Conservation (phyloP, 352 stramenopile species). For the Pythium rishiriense region DNA sequence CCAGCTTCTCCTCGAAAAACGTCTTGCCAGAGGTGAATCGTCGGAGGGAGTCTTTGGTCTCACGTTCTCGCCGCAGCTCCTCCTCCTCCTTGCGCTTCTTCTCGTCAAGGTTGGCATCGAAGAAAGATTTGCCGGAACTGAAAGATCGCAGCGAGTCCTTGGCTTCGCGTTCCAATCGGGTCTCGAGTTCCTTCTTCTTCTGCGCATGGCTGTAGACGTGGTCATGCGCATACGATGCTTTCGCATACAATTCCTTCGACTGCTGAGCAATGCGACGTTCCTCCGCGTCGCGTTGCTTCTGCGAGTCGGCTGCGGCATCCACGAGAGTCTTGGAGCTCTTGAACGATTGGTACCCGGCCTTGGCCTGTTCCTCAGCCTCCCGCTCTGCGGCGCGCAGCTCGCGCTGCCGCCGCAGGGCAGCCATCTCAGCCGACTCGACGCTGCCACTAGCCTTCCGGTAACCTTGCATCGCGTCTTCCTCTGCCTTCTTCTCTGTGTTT, state of each 20-base stretch:
- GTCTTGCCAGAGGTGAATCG: slow-evolving; percentile 46
- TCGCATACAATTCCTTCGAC: slow-evolving; percentile 37
- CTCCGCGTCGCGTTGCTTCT: slow-evolving; percentile 29
- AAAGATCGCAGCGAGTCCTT: slow-evolving; percentile 35
- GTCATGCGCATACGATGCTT: slow-evolving; percentile 47
- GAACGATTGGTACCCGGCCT: slow-evolving; percentile 26
- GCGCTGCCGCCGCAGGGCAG: slow-evolving; percentile 33
- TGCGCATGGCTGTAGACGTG: slow-evolving; percentile 50
- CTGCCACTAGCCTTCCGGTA: slow-evolving; percentile 21
- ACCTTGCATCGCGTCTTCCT: slow-evolving; percentile 40
- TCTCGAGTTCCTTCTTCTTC: slow-evolving; percentile 51
- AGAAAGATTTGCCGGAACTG: slow-evolving; percentile 49
- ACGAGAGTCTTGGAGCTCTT: slow-evolving; percentile 54
- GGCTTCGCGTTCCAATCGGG: slow-evolving; percentile 25
- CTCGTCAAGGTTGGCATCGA: slow-evolving; percentile 63
- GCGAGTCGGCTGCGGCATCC: slow-evolving; percentile 47
- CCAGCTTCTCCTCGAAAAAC: slow-evolving; percentile 57
- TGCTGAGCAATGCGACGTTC: slow-evolving; percentile 34
- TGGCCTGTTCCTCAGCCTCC: slow-evolving; percentile 44
- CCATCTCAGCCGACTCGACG: slow-evolving; percentile 31
- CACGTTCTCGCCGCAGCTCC: slow-evolving; percentile 22
- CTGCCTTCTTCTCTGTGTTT: slow-evolving; percentile 43
- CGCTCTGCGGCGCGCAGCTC: slow-evolving; percentile 42
- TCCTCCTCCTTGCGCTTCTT: slow-evolving; percentile 57
- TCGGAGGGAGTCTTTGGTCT: slow-evolving; percentile 32